These are phyloP conservation scores for Alternaria novae-zelandiae DNA, from an alignment of 2,329 filamentous ascomycete species.

Conservation along the genomic window DNA sequence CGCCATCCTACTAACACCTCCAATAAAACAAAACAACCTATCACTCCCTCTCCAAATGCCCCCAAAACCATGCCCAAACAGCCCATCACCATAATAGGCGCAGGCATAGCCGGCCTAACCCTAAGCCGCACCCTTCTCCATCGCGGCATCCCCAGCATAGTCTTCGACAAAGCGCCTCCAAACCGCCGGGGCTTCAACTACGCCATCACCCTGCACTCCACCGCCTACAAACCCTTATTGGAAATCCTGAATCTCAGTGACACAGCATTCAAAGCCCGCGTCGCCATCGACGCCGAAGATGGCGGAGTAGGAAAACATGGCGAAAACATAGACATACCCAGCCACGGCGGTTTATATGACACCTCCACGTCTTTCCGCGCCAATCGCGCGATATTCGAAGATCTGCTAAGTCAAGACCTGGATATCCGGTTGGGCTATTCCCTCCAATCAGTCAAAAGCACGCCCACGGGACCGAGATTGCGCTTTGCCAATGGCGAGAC, in stretches of 20 bases:
- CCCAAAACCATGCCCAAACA: constrained; percentile 9
- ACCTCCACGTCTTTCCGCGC: constrained; percentile 36
- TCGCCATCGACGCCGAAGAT: constrained; percentile 41
- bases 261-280: constrained; percentile 31
- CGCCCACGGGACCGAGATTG: neutral
- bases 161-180: constrained; percentile 44
- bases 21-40: neutral
- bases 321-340: constrained; percentile 1
- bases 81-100: constrained; percentile 49
- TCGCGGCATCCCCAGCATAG: constrained; percentile 34
- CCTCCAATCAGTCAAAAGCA: constrained; percentile 19
- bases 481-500: constrained; percentile 19
- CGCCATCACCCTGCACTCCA: constrained; percentile 48
- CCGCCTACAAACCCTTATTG: constrained; percentile 42
- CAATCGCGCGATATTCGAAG: constrained; percentile 46
- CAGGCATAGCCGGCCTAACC: constrained; percentile 54
- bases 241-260: constrained; percentile 42
- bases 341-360: constrained; percentile 6
- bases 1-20: neutral
- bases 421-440: constrained; percentile 45
- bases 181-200: constrained; percentile 41
- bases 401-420: constrained; percentile 43
- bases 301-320: constrained; percentile 33
- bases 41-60: neutral
- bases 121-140: constrained; percentile 46